Base-by-base conservation (phyloP, 1,284 basidiomycete genomes). In the Tilletia horrida region DNA sequence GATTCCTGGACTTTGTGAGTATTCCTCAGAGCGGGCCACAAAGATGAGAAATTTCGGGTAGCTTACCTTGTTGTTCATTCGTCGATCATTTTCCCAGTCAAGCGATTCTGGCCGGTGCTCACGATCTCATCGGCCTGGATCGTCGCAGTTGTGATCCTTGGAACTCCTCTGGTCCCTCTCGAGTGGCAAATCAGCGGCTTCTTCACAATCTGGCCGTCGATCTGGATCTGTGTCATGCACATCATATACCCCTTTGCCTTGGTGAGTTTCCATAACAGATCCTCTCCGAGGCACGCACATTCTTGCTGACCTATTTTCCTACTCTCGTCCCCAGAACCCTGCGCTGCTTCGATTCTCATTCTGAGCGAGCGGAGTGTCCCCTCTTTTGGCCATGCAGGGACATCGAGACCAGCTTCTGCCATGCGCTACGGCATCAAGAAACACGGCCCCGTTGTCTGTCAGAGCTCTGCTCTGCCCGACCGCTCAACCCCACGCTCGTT, bases 1-100 rank as follows among this genome's bases (percentile, higher is more conserved):
- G 81, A 88, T 92, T 8, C 92, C 92, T 0, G 87, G 86, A 69
- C 92, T 92, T 80, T 83, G 45, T 48, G 45, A 48, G 45, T 48
- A 18, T 18, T 48, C 16, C 45, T 7, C 18, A n/a, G 4, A n/a
- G 18, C 6, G 16, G 18, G 6, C 3, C 45, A n/a, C 16, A 3
- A 7, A 6, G 45, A n/a, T 18, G 7, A 4, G 21, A n/a, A n/a
- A n/a, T n/a, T 48, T 6, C 45, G 7, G 21, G 18, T 48, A 4
- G 21, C 45, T 18, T 4, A 48, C 16, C 6, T 48, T 23, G 35
- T 6, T 11, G 11, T 40, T 4, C 35, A 40, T 40, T 11, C 11
- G 35, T 18, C 45, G 16, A 7, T 6, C 16, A 40, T 40, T 48
- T 48, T 18, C 16, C 7, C 45, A 48, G 45, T 74, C 45, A 68